Evolutionary conservation across 2,329 filamentous ascomycete genomes (phyloP).

Genomic region (Alternaria conjuncta): DNA sequence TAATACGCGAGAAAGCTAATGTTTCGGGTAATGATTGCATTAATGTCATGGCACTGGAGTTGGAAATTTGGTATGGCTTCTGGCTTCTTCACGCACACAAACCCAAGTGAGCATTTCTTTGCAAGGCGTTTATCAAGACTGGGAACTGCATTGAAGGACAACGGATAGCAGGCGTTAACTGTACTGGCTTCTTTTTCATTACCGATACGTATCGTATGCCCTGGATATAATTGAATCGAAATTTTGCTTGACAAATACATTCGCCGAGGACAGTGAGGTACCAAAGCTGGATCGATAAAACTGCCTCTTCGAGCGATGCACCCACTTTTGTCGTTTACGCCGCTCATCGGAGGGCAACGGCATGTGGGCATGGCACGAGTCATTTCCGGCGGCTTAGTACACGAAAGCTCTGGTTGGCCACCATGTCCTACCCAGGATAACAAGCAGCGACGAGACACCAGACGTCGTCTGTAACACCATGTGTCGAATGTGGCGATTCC

Average conservation of each 20-base stretch:
- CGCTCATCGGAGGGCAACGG: constrained; percentile 12
- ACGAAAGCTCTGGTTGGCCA: constrained; percentile 4
- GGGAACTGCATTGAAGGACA: constrained; percentile 1
- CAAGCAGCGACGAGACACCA: background rate
- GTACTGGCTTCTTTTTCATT: background rate
- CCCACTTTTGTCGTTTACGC: constrained; percentile 10
- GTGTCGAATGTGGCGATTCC: background rate
- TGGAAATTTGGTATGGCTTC: background rate
- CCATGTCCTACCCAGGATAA: background rate
- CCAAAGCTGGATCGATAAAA: background rate
- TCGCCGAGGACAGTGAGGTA: background rate
- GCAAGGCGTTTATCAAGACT: constrained; percentile 18
- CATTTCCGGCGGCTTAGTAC: constrained; percentile 17
- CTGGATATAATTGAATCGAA: constrained; percentile 2
- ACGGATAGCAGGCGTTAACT: constrained; percentile 2
- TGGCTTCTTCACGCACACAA: constrained; percentile 2
- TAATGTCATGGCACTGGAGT: constrained; percentile 17
- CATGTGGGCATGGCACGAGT: constrained; percentile 19
- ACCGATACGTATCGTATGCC: background rate
- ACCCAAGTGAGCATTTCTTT: constrained; percentile 10
- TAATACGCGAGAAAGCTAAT: background rate
- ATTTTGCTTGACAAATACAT: background rate
- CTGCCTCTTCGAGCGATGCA: constrained; percentile 3
- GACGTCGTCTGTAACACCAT: background rate
- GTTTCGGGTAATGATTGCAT: constrained; percentile 19